Base-by-base conservation (phyloP, 2,329 filamentous ascomycete genomes). In the Plenodomus tracheiphilus region DNA sequence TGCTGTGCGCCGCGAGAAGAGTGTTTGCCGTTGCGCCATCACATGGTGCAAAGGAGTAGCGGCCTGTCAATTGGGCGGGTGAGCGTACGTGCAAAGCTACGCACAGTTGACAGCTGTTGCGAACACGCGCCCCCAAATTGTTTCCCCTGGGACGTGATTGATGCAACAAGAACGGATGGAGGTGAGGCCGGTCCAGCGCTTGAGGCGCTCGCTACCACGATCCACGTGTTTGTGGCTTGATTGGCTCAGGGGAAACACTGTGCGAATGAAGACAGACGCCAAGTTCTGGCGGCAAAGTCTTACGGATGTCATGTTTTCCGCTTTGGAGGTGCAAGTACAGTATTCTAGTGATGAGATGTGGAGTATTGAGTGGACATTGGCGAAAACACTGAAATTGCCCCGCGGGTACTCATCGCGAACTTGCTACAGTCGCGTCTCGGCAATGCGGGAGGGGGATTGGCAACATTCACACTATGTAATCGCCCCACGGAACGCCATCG, bases 171-270 rank as follows among this genome's bases (percentile, higher is more conserved):
- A 21, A 30, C 40, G 47, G 39, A 41, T 36, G 18, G 28, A 46
- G 34, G 34, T 42, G 21, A 30, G 36, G 15, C 48, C 45, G 42
- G 36, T 38, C 20, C 32, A 18, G 35, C 53, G 55, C 55, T 54
- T 56, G 50, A 51, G 51, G 51, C 46, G 52, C 35, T 51, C 49
- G 46, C 47, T 53, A 52, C 45, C 32, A 21, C 17, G 43, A 45
- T 43, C 50, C 56, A 58, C 50, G 49, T 51, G 35, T 44, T 50
- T 48, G 51, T 56, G 48, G 50, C 46, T 49, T 54, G 43, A 54
- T 54, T 56, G 56, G 51, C 43, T 57, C 43, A 51, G 53, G 47
- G 47, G 47, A 32, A 38, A 22, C 37, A 16, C 19, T 8, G n/a
- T 16, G 18, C 32, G 20, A 18, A 37, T 17, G 16, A 7, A 13